These are phyloP conservation scores for Heracleum sosnowskyi DNA, from an alignment of 129 eudicot species.

Conservation along the genomic window DNA sequence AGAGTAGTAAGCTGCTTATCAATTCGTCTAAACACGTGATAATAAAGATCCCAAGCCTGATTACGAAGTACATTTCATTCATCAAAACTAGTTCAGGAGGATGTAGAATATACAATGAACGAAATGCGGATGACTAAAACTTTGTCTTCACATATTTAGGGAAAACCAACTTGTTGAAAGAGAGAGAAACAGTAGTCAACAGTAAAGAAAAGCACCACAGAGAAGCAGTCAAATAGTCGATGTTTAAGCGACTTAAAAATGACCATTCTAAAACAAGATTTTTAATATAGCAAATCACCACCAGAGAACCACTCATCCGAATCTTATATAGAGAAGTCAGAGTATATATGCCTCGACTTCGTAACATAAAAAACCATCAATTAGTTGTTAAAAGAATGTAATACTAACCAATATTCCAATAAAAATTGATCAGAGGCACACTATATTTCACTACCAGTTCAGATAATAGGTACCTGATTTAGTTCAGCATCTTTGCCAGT, in stretches of 20 bases:
- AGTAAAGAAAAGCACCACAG: background rate
- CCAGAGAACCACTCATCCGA: background rate
- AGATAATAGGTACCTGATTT: constrained; percentile 57
- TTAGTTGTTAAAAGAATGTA: background rate
- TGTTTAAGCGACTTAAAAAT: background rate
- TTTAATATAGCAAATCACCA: background rate
- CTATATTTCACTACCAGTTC: background rate
- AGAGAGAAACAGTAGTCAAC: background rate
- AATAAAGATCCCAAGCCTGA: constrained; percentile 99
- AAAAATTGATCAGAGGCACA: background rate
- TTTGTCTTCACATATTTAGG: background rate
- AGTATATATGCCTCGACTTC: background rate
- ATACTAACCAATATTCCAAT: background rate
- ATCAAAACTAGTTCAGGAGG: background rate
- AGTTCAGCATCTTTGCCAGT: constrained; percentile 98
- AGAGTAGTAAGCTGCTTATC: constrained; percentile 89
- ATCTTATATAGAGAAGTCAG: background rate
- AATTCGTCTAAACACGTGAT: constrained; percentile 86
- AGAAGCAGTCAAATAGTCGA: background rate
- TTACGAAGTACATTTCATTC: constrained; percentile 13
- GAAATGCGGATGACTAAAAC: background rate
- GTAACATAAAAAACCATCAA: background rate
- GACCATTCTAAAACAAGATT: background rate
- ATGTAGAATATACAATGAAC: background rate
- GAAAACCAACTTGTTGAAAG: background rate